phyloP scores from a whole-genome alignment of 305 asterid species.

The Rubia peregrina region DNA sequence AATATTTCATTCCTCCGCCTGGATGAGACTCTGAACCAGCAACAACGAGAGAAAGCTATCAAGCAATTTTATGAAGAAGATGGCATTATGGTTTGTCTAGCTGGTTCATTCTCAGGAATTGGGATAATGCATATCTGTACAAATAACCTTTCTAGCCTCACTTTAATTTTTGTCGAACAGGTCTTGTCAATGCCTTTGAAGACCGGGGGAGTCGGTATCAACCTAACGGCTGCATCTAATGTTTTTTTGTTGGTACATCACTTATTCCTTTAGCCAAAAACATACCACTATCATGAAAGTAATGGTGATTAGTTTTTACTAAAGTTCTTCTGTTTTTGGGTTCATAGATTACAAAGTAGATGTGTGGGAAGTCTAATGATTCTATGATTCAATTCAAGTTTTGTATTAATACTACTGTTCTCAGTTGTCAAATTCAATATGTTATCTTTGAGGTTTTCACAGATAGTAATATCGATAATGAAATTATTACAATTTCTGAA shows the following conservation, averaged over 20 bases:
- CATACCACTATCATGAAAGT: too few relatives aligned
- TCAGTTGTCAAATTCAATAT: background rate
- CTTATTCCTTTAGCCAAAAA: background rate
- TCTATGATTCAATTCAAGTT: background rate
- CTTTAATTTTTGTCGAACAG: conserved; percentile 28
- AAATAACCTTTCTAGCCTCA: conserved; percentile 1
- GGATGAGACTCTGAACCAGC: conserved; percentile 93
- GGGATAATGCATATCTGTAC: conserved; percentile 1
- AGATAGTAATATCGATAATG: background rate
- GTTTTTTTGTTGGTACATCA: conserved; percentile 81
- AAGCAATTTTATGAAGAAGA: conserved; percentile 85
- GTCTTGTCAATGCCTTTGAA: conserved; percentile 91
- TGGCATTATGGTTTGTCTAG: conserved; percentile 47
- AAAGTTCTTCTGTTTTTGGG: background rate
- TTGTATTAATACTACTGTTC: background rate
- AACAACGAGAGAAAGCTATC: conserved; percentile 87
- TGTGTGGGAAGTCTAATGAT: background rate
- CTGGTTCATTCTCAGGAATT: conserved; percentile 6
- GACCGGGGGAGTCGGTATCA: conserved; percentile 99
- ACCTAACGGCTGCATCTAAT: conserved; percentile 90
- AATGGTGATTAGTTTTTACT: too few relatives aligned
- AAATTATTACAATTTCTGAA: background rate
- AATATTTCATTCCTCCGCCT: conserved; percentile 71
- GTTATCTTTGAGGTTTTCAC: background rate
- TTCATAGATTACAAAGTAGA: background rate